Base-by-base conservation (phyloP, 805 yeast genomes). In the Tetrapisispora arboricola region DNA sequence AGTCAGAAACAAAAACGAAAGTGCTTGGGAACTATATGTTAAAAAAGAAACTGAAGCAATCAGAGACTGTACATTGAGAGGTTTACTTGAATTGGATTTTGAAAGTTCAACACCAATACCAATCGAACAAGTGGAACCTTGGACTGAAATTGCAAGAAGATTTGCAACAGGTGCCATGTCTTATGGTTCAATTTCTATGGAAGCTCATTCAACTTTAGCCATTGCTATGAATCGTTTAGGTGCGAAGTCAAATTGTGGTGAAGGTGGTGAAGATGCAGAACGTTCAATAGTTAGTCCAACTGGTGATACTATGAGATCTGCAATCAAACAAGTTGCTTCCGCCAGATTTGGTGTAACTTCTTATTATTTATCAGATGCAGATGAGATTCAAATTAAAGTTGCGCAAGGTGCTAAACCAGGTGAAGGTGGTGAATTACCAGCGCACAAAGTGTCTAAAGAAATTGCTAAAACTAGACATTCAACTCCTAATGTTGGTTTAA, bases 91-190 rank as follows among this genome's bases (percentile, higher is more conserved):
- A 65, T 81, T 90, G 58, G 96, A 92, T 65, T 86, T 67, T 57
- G 83, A 76, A 33, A 62, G 59, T 49, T 72, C 86, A 0, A 71
- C 70, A 4, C 74, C 88, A 4, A 92, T 90, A 40, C 96, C 98
- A 43, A 68, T 90, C 47, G 98, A 90, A 58, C 97, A 92, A 67
- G 98, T 90, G 51, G 98, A 90, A 70, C 98, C 98, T 34, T 90
- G 98, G 98, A 92, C 97, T 28, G 98, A 90, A 64, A 90, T 90
- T 62, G 98, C 88, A 26, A 80, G 96, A 55, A 76, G 98, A 55
- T 92, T 92, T 61, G 88, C 88, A 49, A 88, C 98, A n/a, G 98
- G 98, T 68, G 98, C 98, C 40, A 90, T 90, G 98, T 88, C 96
- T 2, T 90, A 92, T 59, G 98, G 98, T 58, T 90, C 97, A 37